These are phyloP conservation scores for Cavenderia fasciculata DNA, from an alignment of 78 protist genomes.

Conservation along the genomic window DNA sequence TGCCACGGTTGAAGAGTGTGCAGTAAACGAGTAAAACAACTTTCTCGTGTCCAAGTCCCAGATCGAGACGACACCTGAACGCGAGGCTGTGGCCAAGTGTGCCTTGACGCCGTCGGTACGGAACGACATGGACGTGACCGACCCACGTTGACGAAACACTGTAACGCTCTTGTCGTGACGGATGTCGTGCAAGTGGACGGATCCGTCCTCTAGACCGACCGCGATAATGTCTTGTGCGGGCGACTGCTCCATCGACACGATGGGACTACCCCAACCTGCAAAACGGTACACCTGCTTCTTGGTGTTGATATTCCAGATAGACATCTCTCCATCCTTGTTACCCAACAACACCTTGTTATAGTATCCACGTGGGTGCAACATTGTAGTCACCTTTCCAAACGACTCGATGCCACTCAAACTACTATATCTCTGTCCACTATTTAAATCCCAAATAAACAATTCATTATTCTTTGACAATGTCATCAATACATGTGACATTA, in stretches of 20 bases:
- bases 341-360: conserved; percentile 87
- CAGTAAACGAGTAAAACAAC: background rate
- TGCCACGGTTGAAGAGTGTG: conserved; percentile 18
- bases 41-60: conserved; percentile 80
- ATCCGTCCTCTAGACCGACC: conserved; percentile 83
- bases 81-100: conserved; percentile 40
- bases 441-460: conserved; percentile 50
- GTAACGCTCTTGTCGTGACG: conserved; percentile 46
- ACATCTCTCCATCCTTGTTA: conserved; percentile 33
- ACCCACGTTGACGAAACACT: conserved; percentile 51
- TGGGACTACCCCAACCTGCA: background rate
- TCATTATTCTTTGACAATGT: conserved; percentile 59
- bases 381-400: conserved; percentile 20
- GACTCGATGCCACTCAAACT: background rate
- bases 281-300: conserved; percentile 57
- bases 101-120: conserved; percentile 78
- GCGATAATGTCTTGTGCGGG: conserved; percentile 87
- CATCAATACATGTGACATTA: conserved; percentile 51
- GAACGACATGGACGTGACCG: conserved; percentile 79
- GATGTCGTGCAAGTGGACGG: conserved; percentile 65
- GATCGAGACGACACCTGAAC: conserved; percentile 34
- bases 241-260: conserved; percentile 74
- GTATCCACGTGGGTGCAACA: conserved; percentile 84
- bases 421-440: background rate
- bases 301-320: conserved; percentile 78